Evolutionary conservation across 1,284 basidiomycete species (phyloP), one percentile per base, ranked within the genome.

Genomic region (Cryptococcus sp.): DNA sequence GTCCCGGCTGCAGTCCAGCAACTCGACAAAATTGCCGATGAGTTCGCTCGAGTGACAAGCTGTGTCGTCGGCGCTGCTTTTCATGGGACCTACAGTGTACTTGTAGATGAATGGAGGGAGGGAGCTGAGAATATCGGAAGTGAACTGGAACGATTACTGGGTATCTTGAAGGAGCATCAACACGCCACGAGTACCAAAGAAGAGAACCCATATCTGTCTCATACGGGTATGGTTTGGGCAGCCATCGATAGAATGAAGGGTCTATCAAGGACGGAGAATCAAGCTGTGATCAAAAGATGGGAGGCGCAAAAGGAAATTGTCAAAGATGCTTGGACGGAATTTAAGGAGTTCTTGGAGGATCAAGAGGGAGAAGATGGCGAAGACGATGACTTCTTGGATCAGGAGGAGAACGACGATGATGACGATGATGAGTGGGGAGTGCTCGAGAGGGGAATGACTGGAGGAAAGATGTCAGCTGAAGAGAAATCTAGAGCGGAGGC

Each of bases 251-350:
- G 48, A 16, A 44, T 66, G 19, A 43, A 58, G 2, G 45, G 49
- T 24, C 32, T 69, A 2, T 64, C 65, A 1, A 52, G 50, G 21
- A 57, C 55, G 22, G 67, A 70, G 48, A 42, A 23, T 7, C 39
- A 43, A 4, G 70, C 72, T 5, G 60, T 70, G 5, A 46, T 21
- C 14, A 63, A 54, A 37, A 46, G 51, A 22, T 70, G 65, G 65
- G 59, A 63, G 44, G 40, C n/a, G 3, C 65, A 72, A 46, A 60
- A 61, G 39, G 62, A 53, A 18, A 56, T 63, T 2, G 57, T 72
- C 28, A 62, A 59, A 28, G 72, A 74, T 45, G 72, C 70, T 16
- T 74, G 72, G 72, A 48, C 41, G 23, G 72, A 74, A 60, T 74
- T 67, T 54, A 68, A 67, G 59, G 70, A 69, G 49, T 59, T 64